A percentile compares a stretch with the other conserved stretches of the same genome.
These are phyloP conservation scores for Coccomyxa subellipsoidea DNA, from an alignment of 163 green algal genomes.

Conservation along the genomic window DNA sequence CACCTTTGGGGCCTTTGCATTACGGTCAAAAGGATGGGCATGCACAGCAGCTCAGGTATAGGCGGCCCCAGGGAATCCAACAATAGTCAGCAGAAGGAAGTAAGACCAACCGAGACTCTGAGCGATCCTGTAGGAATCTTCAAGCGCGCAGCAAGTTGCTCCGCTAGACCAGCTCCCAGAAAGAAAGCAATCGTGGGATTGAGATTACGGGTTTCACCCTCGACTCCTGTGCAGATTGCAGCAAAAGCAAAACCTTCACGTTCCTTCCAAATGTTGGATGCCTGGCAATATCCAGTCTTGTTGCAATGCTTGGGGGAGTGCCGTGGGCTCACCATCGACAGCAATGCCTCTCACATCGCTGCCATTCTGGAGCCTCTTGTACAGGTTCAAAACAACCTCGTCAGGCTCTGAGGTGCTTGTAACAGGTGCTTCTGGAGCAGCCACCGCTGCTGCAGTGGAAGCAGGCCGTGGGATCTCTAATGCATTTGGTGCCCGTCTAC, in stretches of 20 bases:
- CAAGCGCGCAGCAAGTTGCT: constrained; percentile 55
- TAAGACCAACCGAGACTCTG: not conserved
- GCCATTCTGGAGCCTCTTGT: constrained; percentile 80
- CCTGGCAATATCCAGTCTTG: not conserved
- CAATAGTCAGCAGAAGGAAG: too few relatives aligned
- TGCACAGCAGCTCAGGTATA: too few relatives aligned
- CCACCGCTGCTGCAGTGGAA: not conserved
- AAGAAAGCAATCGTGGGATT: constrained; percentile 65
- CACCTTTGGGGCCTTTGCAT: too few relatives aligned
- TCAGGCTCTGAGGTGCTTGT: not conserved
- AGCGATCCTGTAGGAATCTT: constrained; percentile 10
- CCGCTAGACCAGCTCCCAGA: constrained; percentile 75
- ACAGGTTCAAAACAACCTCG: constrained; percentile 8
- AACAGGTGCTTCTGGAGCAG: not conserved
- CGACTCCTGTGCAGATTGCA: constrained; percentile 20
- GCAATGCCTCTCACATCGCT: constrained; percentile 90
- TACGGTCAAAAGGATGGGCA: too few relatives aligned
- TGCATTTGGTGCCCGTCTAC: not conserved
- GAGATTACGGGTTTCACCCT: constrained; percentile 64
- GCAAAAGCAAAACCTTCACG: too few relatives aligned
- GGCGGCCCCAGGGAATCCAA: too few relatives aligned
- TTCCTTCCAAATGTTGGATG: too few relatives aligned
- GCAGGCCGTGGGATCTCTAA: not conserved
- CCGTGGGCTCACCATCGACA: constrained; percentile 53
- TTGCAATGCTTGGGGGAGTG: not conserved